phyloP scores from a whole-genome alignment of 495 filamentous ascomycete genomes.

The Penicillium waksmanii region DNA sequence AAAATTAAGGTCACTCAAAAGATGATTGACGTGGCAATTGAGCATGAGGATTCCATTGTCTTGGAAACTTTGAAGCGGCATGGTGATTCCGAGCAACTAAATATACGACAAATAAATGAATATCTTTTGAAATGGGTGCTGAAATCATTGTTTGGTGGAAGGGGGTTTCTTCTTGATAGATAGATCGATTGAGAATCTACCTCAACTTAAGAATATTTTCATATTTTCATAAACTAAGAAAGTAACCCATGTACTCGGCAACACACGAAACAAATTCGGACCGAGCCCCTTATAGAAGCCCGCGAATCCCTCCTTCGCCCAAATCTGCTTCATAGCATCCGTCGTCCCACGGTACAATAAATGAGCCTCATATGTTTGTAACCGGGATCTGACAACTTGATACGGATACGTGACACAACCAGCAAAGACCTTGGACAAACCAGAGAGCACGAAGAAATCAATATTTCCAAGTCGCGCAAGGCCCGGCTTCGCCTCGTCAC shows the following conservation, averaged over 20 bases:
- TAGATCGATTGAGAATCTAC: background rate
- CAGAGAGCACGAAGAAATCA: conserved; percentile 77
- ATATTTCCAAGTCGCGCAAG: conserved; percentile 61
- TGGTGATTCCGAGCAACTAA: too few species aligned
- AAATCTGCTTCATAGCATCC: conserved; percentile 75
- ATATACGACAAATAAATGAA: too few species aligned
- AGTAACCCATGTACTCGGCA: conserved; percentile 97
- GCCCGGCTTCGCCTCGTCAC: conserved; percentile 6
- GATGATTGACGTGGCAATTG: too few species aligned
- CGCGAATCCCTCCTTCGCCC: conserved; percentile 72
- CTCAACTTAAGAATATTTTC: conserved; percentile 48
- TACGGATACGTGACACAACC: conserved; percentile 90
- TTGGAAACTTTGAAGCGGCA: too few species aligned
- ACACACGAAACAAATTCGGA: conserved; percentile 82
- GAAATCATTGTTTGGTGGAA: too few species aligned
- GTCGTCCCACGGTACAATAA: conserved; percentile 64
- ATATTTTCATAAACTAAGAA: conserved; percentile 97
- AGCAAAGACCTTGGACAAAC: conserved; percentile 83
- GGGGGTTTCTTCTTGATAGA: too few species aligned
- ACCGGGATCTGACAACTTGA: conserved; percentile 82
- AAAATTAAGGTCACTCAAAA: too few species aligned
- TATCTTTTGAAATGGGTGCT: too few species aligned
- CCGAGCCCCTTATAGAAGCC: conserved; percentile 94
- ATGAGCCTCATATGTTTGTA: conserved; percentile 84
- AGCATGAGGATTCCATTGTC: too few species aligned